Conservation (phyloP, 139 green algal species). For the Astrephomene gubernaculifera region DNA sequence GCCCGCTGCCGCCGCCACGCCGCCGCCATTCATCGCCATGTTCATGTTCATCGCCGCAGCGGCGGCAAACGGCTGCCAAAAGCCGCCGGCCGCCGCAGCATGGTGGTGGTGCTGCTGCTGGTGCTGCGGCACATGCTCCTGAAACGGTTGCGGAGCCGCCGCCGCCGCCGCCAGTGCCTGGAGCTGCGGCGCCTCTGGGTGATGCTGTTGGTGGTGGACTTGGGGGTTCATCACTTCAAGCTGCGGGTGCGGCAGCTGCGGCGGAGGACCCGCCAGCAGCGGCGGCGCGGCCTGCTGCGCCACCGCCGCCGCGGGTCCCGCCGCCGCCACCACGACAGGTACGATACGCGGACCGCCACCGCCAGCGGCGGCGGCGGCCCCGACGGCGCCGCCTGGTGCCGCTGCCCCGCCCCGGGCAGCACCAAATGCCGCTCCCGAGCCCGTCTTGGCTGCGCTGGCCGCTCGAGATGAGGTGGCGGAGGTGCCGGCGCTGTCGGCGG, state of each 20-base stretch:
- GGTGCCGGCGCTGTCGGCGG: not conserved
- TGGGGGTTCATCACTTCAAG: no score
- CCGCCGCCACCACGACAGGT: not conserved
- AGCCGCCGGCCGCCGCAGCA: not conserved
- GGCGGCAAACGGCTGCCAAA: not conserved
- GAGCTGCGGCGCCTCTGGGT: no score
- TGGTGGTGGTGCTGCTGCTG: not conserved
- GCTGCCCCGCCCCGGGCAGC: not conserved
- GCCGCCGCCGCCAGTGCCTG: no score
- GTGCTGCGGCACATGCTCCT: not conserved
- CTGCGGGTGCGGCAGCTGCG: not conserved
- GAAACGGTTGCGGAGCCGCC: not conserved
- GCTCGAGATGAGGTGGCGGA: no score
- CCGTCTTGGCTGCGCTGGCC: no score
- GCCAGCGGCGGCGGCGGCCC: not conserved
- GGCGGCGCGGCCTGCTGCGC: not conserved
- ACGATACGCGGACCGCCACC: not conserved
- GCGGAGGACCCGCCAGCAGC: not conserved
- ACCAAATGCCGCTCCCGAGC: no score
- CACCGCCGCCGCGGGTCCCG: not conserved
- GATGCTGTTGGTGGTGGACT: conserved; percentile 9
- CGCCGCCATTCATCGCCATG: not conserved
- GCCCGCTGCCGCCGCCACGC: not conserved
- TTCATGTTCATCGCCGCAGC: not conserved
- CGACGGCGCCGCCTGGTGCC: not conserved